Conservation (phyloP, 192 early-diverging fungal genomes). For the Geranomyces variabilis region DNA sequence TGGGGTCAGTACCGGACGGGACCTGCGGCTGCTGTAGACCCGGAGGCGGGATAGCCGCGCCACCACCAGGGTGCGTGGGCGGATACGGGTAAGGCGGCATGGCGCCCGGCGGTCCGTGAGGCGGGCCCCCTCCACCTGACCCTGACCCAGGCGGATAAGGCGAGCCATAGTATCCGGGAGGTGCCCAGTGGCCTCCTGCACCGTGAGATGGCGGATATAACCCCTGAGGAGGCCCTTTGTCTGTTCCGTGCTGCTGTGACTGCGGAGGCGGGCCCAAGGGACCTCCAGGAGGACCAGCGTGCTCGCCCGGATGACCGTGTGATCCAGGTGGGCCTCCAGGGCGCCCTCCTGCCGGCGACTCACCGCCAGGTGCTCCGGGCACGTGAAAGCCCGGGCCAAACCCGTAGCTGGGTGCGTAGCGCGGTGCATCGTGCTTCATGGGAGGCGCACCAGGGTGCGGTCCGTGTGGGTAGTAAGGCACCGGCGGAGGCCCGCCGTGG, state of each 20-base stretch:
- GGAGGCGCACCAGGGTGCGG: constrained; percentile 19
- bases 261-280: neutral
- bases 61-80: no score
- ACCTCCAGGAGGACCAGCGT: neutral
- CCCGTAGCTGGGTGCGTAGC: constrained; percentile 19
- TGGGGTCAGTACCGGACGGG: no score
- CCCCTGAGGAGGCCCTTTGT: neutral
- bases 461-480: constrained; percentile 16
- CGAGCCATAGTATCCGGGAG: constrained; percentile 7
- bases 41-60: no score
- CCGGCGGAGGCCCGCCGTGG: neutral
- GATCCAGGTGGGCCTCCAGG: neutral
- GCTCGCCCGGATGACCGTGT: neutral
- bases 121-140: neutral
- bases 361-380: neutral
- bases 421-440: constrained; percentile 2
- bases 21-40: no score
- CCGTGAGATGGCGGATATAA: neutral
- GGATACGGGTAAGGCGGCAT: no score
- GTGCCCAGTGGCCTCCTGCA: neutral
- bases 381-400: constrained; percentile 19
- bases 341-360: neutral
- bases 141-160: neutral
- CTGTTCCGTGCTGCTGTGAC: neutral
- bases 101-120: neutral